Evolutionary conservation across 2,329 filamentous ascomycete species (phyloP).

Genomic region (Exophiala xenobiotica): DNA sequence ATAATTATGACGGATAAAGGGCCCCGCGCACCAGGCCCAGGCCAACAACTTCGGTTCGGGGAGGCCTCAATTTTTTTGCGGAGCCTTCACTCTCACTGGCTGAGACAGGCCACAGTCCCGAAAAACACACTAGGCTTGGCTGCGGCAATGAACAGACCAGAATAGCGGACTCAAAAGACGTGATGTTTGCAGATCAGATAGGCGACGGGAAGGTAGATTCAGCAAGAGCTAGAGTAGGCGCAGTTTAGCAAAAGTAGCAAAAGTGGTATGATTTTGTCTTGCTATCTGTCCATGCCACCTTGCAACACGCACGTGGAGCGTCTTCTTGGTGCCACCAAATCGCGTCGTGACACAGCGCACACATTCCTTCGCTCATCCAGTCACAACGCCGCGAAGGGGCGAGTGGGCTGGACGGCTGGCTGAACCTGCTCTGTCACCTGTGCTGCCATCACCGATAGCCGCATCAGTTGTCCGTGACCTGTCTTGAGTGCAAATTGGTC

Average conservation of each 20-base stretch:
- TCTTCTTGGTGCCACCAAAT: conserved; percentile 1
- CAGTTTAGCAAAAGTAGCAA: not conserved
- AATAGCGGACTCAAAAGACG: not conserved
- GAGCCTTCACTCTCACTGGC: conserved; percentile 3
- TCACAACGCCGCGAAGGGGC: not conserved
- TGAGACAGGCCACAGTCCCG: not conserved
- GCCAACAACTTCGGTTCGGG: not conserved
- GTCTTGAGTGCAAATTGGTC: not conserved
- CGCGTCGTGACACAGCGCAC: conserved; percentile 11
- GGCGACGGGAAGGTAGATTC: not conserved
- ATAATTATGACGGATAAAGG: not conserved
- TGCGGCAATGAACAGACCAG: not conserved
- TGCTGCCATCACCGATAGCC: not conserved
- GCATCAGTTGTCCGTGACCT: not conserved
- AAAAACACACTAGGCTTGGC: not conserved
- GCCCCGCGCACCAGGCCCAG: not conserved
- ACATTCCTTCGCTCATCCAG: conserved; percentile 10
- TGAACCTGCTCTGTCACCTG: not conserved
- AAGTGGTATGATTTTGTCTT: conserved; percentile 6
- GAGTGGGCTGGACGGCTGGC: not conserved
- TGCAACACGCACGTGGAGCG: conserved; percentile 4
- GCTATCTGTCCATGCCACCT: not conserved
- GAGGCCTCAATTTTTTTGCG: not conserved
- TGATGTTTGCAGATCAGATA: not conserved
- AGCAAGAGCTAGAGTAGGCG: not conserved